Evolutionary conservation across 2,329 filamentous ascomycete species (phyloP), one percentile per base, ranked within the genome.

Genomic region (Xylariaceae sp.): DNA sequence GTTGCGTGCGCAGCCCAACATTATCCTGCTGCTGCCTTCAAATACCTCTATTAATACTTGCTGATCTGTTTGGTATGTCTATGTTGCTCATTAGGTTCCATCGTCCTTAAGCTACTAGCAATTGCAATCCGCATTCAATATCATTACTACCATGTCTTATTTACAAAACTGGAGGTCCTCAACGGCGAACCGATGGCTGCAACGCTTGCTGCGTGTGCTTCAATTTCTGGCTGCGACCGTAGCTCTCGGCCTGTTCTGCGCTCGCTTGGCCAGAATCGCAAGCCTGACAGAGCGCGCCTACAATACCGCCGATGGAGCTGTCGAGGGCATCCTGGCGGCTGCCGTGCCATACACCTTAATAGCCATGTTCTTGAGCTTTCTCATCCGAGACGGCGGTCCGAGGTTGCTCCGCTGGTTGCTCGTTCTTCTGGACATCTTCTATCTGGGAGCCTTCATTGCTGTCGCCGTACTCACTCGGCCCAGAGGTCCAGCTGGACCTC

Each of bases 301-400:
- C 40, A 42, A 42, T 19, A 16, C 11, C 12, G 40, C 40, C n/a
- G 17, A 18, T 10, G 40, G 40, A 42, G 45, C 45, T 16, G 73
- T 76, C 36, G 72, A 75, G 57, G 73, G 72, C 48, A 75, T 75
- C 43, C 68, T 76, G 18, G 69, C 72, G 10, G 73, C 73, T 5
- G 73, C 74, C 5, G 69, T 73, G 12, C 56, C 71, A 6, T 76
- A 76, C 63, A 75, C 70, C 0, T 58, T 75, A 43, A 57, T 72
- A 53, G 61, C 65, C 41, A 71, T 66, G 49, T 42, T 72, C 5
- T 46, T 75, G 16, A 59, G 56, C 2, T 67, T 68, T 57, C 54
- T 66, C 50, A 63, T 73, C 53, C 67, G 67, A 50, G 64, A 54
- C 28, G 63, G 63, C n/a, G 68, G 61, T 18, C 60, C 63, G 18